Base-by-base conservation (phyloP, 73 alveolate genomes). In the Paramecium caudatum region DNA sequence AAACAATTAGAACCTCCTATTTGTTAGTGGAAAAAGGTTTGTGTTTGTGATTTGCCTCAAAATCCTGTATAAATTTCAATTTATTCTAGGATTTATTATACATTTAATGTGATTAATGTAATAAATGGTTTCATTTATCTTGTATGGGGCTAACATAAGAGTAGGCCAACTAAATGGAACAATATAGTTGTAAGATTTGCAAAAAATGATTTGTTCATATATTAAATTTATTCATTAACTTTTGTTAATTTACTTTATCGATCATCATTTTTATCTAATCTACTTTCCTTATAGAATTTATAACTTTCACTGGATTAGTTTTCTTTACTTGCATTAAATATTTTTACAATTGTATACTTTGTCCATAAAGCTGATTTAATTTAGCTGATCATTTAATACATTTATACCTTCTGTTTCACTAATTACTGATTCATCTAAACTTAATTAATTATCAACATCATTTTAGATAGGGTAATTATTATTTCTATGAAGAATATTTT, bases 1-100 rank as follows among this genome's bases (percentile, higher is more conserved):
- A 63, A 65, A 63, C 17, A 32, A 63, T 34, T 63, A 5, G 83
- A 63, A 32, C 82, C 37, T 2, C 55, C 55, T 30, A 32, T 63
- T 15, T 2, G 49, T 1, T 63, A 27, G 33, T 63, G 49, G 82
- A 63, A 63, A 63, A 63, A 33, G 32, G 83, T 65, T 65, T 65
- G 83, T 65, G 39, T 65, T 65, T 65, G 83, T 65, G 83, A 65
- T 25, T 65, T 32, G 32, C 83, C 83, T 65, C 33, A 63, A 63
- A 63, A 63, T 34, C 55, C 55, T 32, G 55, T 63, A 32, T 16
- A 32, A 32, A 32, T 6, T 63, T 63, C 1, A 30, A 32, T 62
- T 30, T 33, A 13, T 33, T 17, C 17, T 15, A 65, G 83, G 83
- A 65, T 36, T 65, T 65, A 65, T 65, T 65, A 10, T 33, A 63